Base-by-base conservation (phyloP, 1,284 basidiomycete genomes). In the Tilletia walkeri region DNA sequence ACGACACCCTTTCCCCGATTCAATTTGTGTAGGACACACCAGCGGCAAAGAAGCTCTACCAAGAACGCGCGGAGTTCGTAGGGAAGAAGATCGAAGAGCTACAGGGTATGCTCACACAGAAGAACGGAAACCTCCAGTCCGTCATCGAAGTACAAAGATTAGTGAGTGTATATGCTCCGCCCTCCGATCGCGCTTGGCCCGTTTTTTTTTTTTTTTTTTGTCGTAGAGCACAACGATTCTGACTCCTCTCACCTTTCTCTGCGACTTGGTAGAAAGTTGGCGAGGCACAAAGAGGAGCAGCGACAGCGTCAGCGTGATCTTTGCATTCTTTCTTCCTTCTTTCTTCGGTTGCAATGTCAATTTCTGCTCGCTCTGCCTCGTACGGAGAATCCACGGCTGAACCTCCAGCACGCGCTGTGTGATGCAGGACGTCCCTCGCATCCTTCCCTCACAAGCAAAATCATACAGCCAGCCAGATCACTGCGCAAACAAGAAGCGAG, bases 111-210 rank as follows among this genome's bases (percentile, higher is more conserved):
- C 78, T 83, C 48, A 67, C 78, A 7, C 74, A 76, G 63, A 82
- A 83, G 70, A 79, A 82, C 68, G 81, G 81, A 56, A 83, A 83
- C 45, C 59, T 83, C 71, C 76, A 78, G 24, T 79, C 80, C 6
- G 79, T 81, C 3, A 70, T 74, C 39, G 81, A 83, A 66, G 77
- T 83, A 65, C 74, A 80, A 49, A 75, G 77, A 36, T 70, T 80
- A 66, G 81, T 82, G 69, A 72, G 81, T 78, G 16, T 12, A 54
- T 34, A 54, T 12, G 30, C 18, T 10, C 38, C 56, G 39, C 38
- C 18, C 30, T 18, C 30, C 16, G 7, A 20, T n/a, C 36, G 18
- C 20, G 24, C 38, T 38, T 18, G 61, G 16, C 61, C 16, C 30
- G 30, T 65, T 65, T 2, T n/a, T n/a, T n/a, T n/a, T n/a, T n/a